Evolutionary conservation across 345 rosid species (phyloP), one percentile per base, ranked within the genome.

Genomic region (Syzygium jambos): DNA sequence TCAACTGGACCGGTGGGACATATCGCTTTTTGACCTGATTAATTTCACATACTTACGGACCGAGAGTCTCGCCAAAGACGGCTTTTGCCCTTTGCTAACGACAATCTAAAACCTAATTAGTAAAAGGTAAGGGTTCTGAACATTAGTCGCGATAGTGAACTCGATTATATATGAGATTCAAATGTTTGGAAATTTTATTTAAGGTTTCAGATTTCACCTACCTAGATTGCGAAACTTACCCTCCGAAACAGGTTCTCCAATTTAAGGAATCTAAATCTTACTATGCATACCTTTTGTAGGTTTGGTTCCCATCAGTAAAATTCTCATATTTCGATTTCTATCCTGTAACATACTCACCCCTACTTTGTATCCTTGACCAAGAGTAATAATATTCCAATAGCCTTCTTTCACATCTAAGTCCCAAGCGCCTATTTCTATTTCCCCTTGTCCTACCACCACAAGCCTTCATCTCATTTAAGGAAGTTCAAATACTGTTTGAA

Each of bases 61-160:
- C 7, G 43, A 7, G 41, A 65, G 5, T 11, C 12, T 30, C 11
- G 23, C 14, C 65, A 0, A 0, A 61, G 17, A 61, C 34, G 34
- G 13, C 63, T 57, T 43, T 5, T 57, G 11, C 29, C 63, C 29
- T 13, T 57, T 23, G 27, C 30, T 61, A 6, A 4, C 3, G 68
- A 61, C 8, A 9, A 5, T 13, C 68, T n/a, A 61, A 73, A 41
- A 17, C 25, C 43, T 30, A 38, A 4, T 34, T 34, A 21, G 23
- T 16, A 1, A 7, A 34, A 68, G 78, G 12, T 2, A 34, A 19
- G 78, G 6, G 1, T 16, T 68, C 38, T 34, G 1, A 30, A 1
- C 21, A 2, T 3, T 9, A 34, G 25, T 0, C 13, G 13, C 7
- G 6, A 7, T 16, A 7, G 3, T 41, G 25, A 73, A 5, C 11